phyloP scores from a whole-genome alignment of 129 eudicot genomes.

The Scalesia atractyloides region DNA sequence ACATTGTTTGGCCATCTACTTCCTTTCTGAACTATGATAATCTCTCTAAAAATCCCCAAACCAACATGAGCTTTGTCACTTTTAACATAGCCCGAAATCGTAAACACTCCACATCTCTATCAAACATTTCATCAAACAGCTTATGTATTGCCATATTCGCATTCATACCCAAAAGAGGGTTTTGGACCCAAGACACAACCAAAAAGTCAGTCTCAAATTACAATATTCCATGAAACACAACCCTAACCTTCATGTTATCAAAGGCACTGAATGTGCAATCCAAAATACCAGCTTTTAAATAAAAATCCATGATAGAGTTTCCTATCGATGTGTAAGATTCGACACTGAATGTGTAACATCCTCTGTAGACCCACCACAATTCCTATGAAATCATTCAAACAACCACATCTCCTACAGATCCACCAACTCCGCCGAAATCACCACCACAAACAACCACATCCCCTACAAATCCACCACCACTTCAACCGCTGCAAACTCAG shows the following conservation, averaged over 20 bases:
- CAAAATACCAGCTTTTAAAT: constrained; percentile 53
- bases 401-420: too few species aligned
- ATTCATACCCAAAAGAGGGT: constrained; percentile 60
- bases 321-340: constrained; percentile 53
- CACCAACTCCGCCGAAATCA: too few species aligned
- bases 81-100: constrained; percentile 69
- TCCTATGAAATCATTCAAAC: too few species aligned
- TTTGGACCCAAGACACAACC: constrained; percentile 49
- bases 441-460: too few species aligned
- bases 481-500: too few species aligned
- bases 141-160: constrained; percentile 38
- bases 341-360: constrained; percentile 36
- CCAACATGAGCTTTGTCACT: constrained; percentile 40
- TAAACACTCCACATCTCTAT: constrained; percentile 83
- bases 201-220: constrained; percentile 52
- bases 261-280: constrained; percentile 44
- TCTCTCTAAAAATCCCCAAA: constrained; percentile 47
- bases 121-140: constrained; percentile 76
- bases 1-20: constrained; percentile 64
- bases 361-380: too few species aligned
- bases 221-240: constrained; percentile 77
- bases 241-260: constrained; percentile 37
- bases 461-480: too few species aligned
- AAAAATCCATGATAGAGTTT: constrained; percentile 73
- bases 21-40: constrained; percentile 25